Evolutionary conservation across 192 early-diverging fungal species (phyloP), one percentile per base, ranked within the genome.

Genomic region (Lobosporangium transversale): DNA sequence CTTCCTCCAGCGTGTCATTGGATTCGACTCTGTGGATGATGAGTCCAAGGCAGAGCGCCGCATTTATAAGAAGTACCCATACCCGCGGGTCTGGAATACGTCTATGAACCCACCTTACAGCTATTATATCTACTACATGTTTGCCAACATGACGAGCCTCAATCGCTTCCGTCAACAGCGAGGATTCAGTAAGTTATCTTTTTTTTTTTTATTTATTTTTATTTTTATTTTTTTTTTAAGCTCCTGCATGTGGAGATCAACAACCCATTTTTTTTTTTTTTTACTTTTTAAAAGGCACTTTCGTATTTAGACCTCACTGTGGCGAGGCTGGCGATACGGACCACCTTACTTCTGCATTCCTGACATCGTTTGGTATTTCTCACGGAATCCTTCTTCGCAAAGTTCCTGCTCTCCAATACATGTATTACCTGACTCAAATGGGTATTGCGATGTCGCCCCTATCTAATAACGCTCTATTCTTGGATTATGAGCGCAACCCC

Each of bases 291-390:
- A 33, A 73, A 90, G 89, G 94, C 81, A 96, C 97, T 0, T 95
- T 98, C 85, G 94, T 97, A 15, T 79, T 98, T 53, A 86, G 97
- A 55, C 97, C 97, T 30, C 97, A 98, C 79, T 89, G 92, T 42
- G 97, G 97, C 61, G 97, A 98, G 78, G 97, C 97, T 8, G 97
- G 97, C 35, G 95, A 98, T 66, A 94, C 95, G 1, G 97, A 97
- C 56, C 95, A 98, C 64, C 80, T 98, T 83, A 91, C 94, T 4
- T 88, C 92, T 0, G 92, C 97, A 2, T 98, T 96, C 68, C 81
- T 98, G 52, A 91, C 95, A 0, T 91, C 94, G 6, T 93, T 94
- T 71, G 86, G 88, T 56, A 98, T 98, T 78, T 91, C 86, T 80
- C 97, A 98, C 84, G 97, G 97, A 55, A 98, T 98, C 62, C 78